Base-by-base conservation (phyloP, 306 rosid species). In the Senna tora region DNA sequence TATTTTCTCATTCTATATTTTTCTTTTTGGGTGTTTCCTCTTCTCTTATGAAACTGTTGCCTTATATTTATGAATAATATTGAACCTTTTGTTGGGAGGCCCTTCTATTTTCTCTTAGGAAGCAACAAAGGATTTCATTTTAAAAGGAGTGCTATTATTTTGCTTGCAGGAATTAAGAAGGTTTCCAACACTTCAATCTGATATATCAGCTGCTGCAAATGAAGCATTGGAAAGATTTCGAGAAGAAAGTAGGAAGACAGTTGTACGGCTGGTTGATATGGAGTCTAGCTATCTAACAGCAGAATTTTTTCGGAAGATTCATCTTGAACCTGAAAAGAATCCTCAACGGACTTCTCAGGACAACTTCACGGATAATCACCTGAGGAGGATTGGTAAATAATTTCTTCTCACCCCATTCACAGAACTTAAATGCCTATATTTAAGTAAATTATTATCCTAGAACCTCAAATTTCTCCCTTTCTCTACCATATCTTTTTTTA, bases 211-310 rank as follows among this genome's bases (percentile, higher is more conserved):
- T 7, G 95, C 97, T 49, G 84, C 96, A 57, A 91, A 82, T 47
- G 99, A 94, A 62, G 81, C 99, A 7, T 65, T 94, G 81, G 99
- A 94, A 83, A 89, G 77, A 80, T 94, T 94, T 72, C 96, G 99
- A 19, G 99, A 94, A 0, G 97, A 91, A 79, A 81, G 99, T 83
- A 84, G 86, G 83, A 94, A 84, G 86, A 91, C 99, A 64, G 89
- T 89, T 81, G 3, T 65, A 54, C 90, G 99, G 75, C 82, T 94
- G 82, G 99, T 94, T 71, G 99, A 94, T 75, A 94, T 94, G 99
- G 99, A 94, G 79, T 94, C 99, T 64, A 89, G 97, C 88, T 94
- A 94, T 77, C 87, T 94, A 4, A 94, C 99, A 4, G 99, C 80
- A 7, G 99, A 91, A 7, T 94, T 94, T 83, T 94, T 94, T 75